phyloP scores from a whole-genome alignment of 805 yeast species.

The Pichia scutulata region DNA sequence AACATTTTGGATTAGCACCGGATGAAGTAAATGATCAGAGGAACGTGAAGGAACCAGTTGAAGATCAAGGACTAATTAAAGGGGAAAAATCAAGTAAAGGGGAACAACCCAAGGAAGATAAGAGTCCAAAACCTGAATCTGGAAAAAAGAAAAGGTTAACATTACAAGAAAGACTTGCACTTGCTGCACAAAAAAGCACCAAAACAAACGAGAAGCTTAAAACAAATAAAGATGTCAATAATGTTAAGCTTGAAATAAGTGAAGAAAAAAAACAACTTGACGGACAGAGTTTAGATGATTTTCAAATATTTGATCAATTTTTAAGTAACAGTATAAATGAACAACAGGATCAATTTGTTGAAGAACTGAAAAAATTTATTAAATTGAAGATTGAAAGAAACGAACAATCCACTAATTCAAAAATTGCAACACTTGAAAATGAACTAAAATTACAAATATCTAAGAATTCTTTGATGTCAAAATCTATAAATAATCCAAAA shows the following conservation, averaged over 20 bases:
- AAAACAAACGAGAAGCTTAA: constrained; percentile 1
- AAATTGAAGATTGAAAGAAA: background rate
- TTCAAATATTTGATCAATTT: background rate
- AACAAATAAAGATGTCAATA: background rate
- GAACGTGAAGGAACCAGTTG: background rate
- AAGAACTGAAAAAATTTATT: background rate
- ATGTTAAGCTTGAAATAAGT: background rate
- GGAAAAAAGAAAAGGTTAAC: constrained; percentile 47
- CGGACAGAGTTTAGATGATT: background rate
- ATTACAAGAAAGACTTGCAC: constrained; percentile 76
- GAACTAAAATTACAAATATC: background rate
- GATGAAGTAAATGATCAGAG: background rate
- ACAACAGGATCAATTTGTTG: background rate
- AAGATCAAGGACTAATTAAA: background rate
- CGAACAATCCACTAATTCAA: background rate
- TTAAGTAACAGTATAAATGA: background rate
- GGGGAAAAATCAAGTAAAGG: background rate
- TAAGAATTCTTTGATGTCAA: background rate
- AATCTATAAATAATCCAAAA: background rate
- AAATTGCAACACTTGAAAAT: constrained; percentile 1
- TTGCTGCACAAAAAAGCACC: constrained; percentile 50
- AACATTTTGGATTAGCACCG: background rate
- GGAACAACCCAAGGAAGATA: background rate
- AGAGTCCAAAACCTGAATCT: background rate
- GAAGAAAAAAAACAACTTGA: background rate